Base-by-base conservation (phyloP, 306 rosid genomes). In the Astragalus glycyphyllos region DNA sequence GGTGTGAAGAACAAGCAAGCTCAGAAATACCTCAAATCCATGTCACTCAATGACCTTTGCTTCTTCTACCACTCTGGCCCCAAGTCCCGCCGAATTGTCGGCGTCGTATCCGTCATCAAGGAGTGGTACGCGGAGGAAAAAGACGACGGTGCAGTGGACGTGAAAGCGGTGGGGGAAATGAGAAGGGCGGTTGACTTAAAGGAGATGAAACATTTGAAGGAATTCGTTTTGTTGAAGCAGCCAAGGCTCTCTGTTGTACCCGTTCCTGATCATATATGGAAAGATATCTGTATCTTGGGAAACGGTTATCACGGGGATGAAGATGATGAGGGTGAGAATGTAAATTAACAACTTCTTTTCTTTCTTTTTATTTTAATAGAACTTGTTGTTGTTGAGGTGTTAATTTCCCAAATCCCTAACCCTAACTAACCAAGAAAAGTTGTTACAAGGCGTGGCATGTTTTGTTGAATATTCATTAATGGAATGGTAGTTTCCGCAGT, bases 1-100 rank as follows among this genome's bases (percentile, higher is more conserved):
- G 97, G 97, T 1, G 98, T 90, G 14, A 93, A 88, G 76, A 90
- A 93, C 88, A 93, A 83, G 78, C 96, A 90, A 59, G 97, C 94
- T 9, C 97, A 82, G 73, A 90, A 93, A 41, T 63, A 87, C 61
- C 94, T 93, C 38, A 90, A 87, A 73, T 87, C 96, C 32, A 89
- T 89, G 96, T 59, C 72, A 37, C 64, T 85, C 80, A 1, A 42
- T 26, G 96, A 90, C 34, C 90, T 84, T 78, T 85, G 92, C 79
- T 90, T 90, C 84, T 89, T 94, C 85, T 90, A 89, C 72, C 96
- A 94, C 81, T 87, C 95, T 1, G 98, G 97, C 4, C 45, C 87
- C 53, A 89, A 79, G 77, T 82, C 95, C 41, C 97, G 96, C 71
- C 95, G 95, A 0, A 57, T 90, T 5, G 88, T 93, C 13, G 92